Conservation (phyloP, 208 protist species). For the Tetramitus jugosus region DNA sequence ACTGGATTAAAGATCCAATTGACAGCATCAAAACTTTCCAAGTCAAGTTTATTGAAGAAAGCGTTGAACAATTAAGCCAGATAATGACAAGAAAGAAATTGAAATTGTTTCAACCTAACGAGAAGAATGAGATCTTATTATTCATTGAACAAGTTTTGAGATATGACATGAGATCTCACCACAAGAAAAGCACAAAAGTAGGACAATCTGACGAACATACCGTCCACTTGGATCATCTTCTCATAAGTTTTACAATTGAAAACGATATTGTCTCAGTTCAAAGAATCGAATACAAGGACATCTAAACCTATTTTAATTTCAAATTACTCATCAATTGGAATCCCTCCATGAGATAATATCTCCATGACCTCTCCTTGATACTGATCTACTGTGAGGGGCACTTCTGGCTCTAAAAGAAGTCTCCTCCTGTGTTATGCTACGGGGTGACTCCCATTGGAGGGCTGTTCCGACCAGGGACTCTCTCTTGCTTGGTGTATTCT, state of each 20-base stretch:
- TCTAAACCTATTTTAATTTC: too few species aligned
- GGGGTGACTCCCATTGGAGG: too few species aligned
- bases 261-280: too few species aligned
- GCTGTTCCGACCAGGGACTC: too few species aligned
- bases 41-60: neutral
- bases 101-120: neutral
- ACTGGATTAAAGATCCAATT: slow-evolving; percentile 10
- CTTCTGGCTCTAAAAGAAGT: too few species aligned
- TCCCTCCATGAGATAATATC: too few species aligned
- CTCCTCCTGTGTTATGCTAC: too few species aligned
- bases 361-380: too few species aligned
- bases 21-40: neutral
- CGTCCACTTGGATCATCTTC: neutral
- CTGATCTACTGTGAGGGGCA: too few species aligned
- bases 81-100: neutral
- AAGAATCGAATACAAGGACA: too few species aligned
- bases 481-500: too few species aligned
- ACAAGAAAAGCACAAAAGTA: neutral
- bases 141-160: neutral
- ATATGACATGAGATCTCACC: neutral
- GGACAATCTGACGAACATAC: neutral
- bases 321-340: too few species aligned
- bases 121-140: neutral
- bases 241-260: neutral
- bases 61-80: neutral